Base-by-base conservation (phyloP, 2,329 filamentous ascomycete species). In the Cercospora zeae-maydis region DNA sequence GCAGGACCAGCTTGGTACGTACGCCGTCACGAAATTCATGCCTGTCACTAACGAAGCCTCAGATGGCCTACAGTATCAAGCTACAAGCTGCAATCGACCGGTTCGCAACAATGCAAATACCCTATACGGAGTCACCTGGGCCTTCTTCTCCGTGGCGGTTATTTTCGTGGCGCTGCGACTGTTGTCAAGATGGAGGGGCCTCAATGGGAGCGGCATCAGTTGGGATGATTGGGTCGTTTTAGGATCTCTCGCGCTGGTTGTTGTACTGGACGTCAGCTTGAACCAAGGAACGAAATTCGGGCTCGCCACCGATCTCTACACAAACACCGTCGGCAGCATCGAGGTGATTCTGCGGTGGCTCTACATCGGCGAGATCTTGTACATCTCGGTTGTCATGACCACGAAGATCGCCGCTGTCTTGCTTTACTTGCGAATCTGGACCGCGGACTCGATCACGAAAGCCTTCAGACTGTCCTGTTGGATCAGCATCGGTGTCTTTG, bases 351-450 rank as follows among this genome's bases (percentile, higher is more conserved):
- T 63, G 27, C 33, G 63, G 49, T 68, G 66, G 66, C 59, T 64
- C 5, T 68, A 64, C 34, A 42, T 66, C 27, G 63, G 63, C 14
- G 66, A 66, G 49, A 62, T 68, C 33, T 39, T 68, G 11, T 68
- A 67, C 61, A 63, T 64, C 33, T 60, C 60, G 9, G 47, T 64
- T 31, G 63, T 68, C 27, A 67, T 68, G 53, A 56, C 59, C 7
- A 61, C 66, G 6, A 68, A 68, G 37, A 60, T 68, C 19, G 66
- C 66, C 3, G 59, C 66, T 3, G 60, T 66, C 19, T 47, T 68
- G 21, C 57, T 66, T 1, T 67, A 68, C 54, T 53, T 68, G 33
- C 66, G 64, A 4, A 65, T 68, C 47, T 68, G 66, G 66, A 67
- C 64, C 6, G 63, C 59, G 9, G 64, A 65, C 21, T 59, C 62